phyloP scores from a whole-genome alignment of 129 eudicot genomes.

The Saposhnikovia divaricata region DNA sequence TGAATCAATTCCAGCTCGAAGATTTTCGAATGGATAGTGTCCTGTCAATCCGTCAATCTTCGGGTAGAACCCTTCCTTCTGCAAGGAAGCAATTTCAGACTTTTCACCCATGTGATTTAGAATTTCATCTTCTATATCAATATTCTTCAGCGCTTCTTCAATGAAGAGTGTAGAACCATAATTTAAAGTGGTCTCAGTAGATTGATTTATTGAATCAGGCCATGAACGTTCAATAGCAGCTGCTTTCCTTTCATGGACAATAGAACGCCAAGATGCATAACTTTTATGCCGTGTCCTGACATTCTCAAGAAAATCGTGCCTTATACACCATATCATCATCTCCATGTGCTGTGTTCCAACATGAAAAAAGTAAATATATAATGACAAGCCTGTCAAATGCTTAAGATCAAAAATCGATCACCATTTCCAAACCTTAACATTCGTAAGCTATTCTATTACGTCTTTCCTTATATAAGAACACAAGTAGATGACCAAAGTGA shows the following conservation, averaged over 20 bases:
- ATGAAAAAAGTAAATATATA: background rate
- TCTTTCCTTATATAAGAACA: background rate
- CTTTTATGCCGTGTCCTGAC: slow-evolving; percentile 37
- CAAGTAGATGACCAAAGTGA: background rate
- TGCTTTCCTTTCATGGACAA: slow-evolving; percentile 47
- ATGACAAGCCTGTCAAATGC: background rate
- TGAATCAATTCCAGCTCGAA: slow-evolving; percentile 70
- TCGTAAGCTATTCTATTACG: background rate
- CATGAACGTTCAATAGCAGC: slow-evolving; percentile 73
- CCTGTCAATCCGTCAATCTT: slow-evolving; percentile 69
- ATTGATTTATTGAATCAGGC: slow-evolving; percentile 46
- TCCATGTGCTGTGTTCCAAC: slow-evolving; percentile 64
- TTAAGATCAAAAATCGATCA: background rate
- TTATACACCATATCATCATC: slow-evolving; percentile 81
- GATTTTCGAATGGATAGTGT: slow-evolving; percentile 75
- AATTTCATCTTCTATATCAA: slow-evolving; percentile 53
- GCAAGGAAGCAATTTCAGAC: slow-evolving; percentile 49
- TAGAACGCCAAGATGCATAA: slow-evolving; percentile 31
- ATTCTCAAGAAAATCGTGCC: slow-evolving; percentile 62
- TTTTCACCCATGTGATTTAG: slow-evolving; percentile 33
- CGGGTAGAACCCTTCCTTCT: slow-evolving; percentile 40
- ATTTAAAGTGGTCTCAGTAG: slow-evolving; percentile 28
- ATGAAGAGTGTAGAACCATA: slow-evolving; percentile 55
- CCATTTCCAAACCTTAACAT: background rate
- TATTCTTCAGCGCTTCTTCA: slow-evolving; percentile 85